phyloP scores from a whole-genome alignment of 805 yeast genomes.

The Kregervanrija pseudodelftensis region DNA sequence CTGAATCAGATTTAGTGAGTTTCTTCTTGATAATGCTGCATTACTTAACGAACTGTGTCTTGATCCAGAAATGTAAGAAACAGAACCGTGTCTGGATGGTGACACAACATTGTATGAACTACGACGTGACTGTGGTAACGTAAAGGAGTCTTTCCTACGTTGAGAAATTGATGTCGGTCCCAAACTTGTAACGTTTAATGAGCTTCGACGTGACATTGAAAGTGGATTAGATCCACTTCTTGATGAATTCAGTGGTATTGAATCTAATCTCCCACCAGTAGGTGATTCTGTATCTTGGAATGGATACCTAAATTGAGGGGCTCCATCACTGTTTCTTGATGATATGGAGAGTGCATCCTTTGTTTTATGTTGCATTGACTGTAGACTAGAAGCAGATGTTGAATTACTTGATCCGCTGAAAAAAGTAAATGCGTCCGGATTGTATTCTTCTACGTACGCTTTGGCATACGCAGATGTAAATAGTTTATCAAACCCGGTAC shows the following conservation, averaged over 20 bases:
- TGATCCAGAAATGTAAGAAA: background rate
- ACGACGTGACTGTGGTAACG: conserved; percentile 15
- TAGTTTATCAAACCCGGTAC: conserved; percentile 55
- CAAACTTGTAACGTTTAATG: conserved; percentile 3
- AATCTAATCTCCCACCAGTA: conserved; percentile 12
- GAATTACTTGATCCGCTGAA: background rate
- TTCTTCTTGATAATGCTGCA: conserved; percentile 10
- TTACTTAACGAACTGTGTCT: conserved; percentile 1
- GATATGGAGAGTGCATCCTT: conserved; percentile 11
- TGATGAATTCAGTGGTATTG: conserved; percentile 5
- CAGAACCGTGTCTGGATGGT: conserved; percentile 8
- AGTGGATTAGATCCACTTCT: conserved; percentile 5
- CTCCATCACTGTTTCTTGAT: conserved; percentile 11
- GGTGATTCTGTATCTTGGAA: conserved; percentile 43
- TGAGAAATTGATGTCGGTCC: conserved; percentile 3
- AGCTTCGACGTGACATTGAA: conserved; percentile 5
- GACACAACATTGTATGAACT: conserved; percentile 13
- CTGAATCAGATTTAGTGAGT: conserved; percentile 8
- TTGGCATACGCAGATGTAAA: conserved; percentile 58
- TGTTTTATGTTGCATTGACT: background rate
- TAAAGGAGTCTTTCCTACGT: conserved; percentile 6
- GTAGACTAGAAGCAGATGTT: too few species aligned
- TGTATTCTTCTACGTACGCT: conserved; percentile 33
- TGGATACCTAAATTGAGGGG: conserved; percentile 61
- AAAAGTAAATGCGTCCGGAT: conserved; percentile 4